These are phyloP conservation scores for Cercospora beticola DNA, from an alignment of 2,329 filamentous ascomycete genomes.

Conservation along the genomic window DNA sequence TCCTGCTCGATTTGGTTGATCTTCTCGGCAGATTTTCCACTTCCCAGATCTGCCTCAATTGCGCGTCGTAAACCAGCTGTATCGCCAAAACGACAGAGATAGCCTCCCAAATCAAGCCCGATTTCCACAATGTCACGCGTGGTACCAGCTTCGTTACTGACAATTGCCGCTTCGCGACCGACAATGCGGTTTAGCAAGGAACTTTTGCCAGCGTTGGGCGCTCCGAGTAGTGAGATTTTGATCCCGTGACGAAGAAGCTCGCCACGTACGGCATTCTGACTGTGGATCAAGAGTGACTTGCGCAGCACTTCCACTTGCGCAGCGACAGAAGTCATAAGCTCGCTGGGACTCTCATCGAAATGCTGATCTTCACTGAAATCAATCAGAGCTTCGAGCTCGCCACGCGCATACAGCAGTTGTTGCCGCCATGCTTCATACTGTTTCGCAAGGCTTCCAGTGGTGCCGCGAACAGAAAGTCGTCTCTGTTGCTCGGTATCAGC, in stretches of 20 bases:
- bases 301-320: slow-evolving; percentile 62
- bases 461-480: slow-evolving; percentile 76
- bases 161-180: slow-evolving; percentile 90
- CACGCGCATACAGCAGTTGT: slow-evolving; percentile 74
- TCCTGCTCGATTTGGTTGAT: slow-evolving; percentile 81
- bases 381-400: slow-evolving; percentile 91
- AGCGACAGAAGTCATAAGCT: slow-evolving; percentile 69
- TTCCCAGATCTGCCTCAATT: slow-evolving; percentile 9
- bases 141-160: slow-evolving; percentile 88
- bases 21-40: slow-evolving; percentile 20
- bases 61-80: slow-evolving; percentile 75
- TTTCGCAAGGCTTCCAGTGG: slow-evolving; percentile 62
- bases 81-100: slow-evolving; percentile 90
- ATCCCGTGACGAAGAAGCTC: slow-evolving; percentile 86
- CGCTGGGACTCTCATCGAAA: slow-evolving; percentile 80
- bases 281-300: slow-evolving; percentile 64
- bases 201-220: slow-evolving; percentile 93
- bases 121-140: slow-evolving; percentile 93
- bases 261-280: slow-evolving; percentile 73
- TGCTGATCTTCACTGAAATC: slow-evolving; percentile 98
- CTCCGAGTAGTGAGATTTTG: slow-evolving; percentile 79
- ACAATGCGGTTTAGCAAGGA: slow-evolving; percentile 88
- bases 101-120: slow-evolving; percentile 83
- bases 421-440: slow-evolving; percentile 83
- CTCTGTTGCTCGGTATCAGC: slow-evolving; percentile 89